phyloP scores from a whole-genome alignment of 176 grass and related monocot species.

The Triticum timopheevii region DNA sequence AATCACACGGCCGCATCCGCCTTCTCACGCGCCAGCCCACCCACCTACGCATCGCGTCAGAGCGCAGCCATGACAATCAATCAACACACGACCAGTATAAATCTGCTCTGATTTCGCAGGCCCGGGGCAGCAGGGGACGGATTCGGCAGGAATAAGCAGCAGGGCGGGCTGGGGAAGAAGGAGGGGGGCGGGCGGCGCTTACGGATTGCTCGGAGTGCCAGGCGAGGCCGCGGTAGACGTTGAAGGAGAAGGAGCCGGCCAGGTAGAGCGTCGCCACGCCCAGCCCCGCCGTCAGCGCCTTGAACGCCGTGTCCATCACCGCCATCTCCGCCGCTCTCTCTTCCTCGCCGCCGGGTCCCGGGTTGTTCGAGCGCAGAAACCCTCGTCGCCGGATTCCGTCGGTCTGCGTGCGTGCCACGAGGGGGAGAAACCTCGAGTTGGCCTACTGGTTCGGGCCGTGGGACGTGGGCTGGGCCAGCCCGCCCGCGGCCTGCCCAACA shows the following conservation, averaged over 20 bases:
- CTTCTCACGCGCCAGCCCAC: not conserved
- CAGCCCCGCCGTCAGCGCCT: slow-evolving; percentile 70
- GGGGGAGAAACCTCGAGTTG: not conserved
- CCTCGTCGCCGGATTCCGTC: slow-evolving; percentile 25
- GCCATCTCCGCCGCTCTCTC: not conserved
- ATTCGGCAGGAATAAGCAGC: not conserved
- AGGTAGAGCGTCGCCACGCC: slow-evolving; percentile 81
- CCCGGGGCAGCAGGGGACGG: not conserved
- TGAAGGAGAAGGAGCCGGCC: slow-evolving; percentile 78
- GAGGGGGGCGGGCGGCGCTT: not conserved
- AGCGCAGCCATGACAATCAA: not conserved
- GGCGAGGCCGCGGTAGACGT: slow-evolving; percentile 84
- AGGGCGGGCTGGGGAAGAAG: not conserved
- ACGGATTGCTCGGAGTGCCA: slow-evolving; percentile 90
- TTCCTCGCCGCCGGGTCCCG: not conserved
- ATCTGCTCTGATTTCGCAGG: not conserved
- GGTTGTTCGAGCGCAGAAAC: slow-evolving; percentile 20
- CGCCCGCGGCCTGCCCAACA: no score
- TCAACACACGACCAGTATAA: not conserved
- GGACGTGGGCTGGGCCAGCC: not conserved
- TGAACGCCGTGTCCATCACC: slow-evolving; percentile 65
- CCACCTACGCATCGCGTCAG: not conserved
- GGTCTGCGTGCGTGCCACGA: not conserved
- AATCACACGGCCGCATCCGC: not conserved
- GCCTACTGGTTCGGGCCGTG: not conserved